Base-by-base conservation (phyloP, 495 filamentous ascomycete species). In the Aspergillus campestris region DNA sequence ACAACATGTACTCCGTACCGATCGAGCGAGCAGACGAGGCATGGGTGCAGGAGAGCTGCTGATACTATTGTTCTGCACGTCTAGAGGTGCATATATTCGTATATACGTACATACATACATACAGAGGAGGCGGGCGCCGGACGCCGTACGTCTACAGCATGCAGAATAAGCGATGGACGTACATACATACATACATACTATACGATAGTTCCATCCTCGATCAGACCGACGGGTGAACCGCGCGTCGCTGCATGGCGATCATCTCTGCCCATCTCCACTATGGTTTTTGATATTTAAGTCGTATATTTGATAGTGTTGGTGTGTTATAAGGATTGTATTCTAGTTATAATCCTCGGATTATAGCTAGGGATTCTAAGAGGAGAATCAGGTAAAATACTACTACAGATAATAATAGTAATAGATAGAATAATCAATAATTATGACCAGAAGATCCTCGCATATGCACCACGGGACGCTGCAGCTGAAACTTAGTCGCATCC, bases 391-490 rank as follows among this genome's bases (percentile, higher is more conserved):
- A 41, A 31, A 29, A 14, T 8, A 13, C 28, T 4, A 8, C 11
- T 14, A n/a, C n/a, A n/a, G n/a, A n/a, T n/a, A 7, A n/a, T 27
- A 13, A 8, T 0, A 12, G 28, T 8, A 9, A 44, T n/a, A 7
- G 3, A 34, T 27, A 14, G 14, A 31, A 15, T 42, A 31, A 42
- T 31, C 13, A 31, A 18, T 34, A 11, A 1, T 13, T 3, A 34
- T 13, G 13, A 38, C 36, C 14, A 14, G 37, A 27, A 18, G 37
- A 41, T 36, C 45, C 49, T 47, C 49, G 55, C 55, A 58, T 58
- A 58, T 58, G 55, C 55, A 58, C 41, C 48, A 58, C 55, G 55
- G 55, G 48, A 52, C 43, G 51, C 43, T 54, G 55, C 55, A 58
- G 55, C 43, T 58, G 55, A 58, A 57, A 54, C 50, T 45, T 11